These are phyloP conservation scores for Cytospora piceae DNA, from an alignment of 2,329 filamentous ascomycete genomes.

Conservation along the genomic window DNA sequence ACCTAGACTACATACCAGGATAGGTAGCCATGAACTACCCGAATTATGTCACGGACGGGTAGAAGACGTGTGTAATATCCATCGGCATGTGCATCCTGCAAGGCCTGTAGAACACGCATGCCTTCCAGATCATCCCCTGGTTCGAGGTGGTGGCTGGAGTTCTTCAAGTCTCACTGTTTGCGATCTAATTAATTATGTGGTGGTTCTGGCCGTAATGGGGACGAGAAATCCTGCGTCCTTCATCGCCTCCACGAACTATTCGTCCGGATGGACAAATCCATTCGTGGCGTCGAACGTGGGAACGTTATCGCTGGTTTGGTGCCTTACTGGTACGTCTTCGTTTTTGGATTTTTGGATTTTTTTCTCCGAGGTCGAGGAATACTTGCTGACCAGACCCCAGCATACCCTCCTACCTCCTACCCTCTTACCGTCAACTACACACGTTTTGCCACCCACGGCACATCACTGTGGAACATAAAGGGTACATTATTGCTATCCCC, in stretches of 20 bases:
- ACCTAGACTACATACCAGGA: no score
- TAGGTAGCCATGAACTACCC: conserved; percentile 23
- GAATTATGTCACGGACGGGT: conserved; percentile 32
- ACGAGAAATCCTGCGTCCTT: conserved; percentile 5
- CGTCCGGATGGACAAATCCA: conserved; percentile 31
- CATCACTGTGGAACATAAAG: no score
- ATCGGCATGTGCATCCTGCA: conserved; percentile 41
- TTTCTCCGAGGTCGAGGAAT: no score
- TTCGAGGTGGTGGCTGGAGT: conserved; percentile 43
- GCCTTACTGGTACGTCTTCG: no score
- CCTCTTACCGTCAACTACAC: no score
- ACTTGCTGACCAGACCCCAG: no score
- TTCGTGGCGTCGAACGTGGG: conserved; percentile 41
- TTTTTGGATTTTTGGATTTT: no score
- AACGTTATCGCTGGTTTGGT: conserved; percentile 33
- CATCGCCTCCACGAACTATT: conserved; percentile 19
- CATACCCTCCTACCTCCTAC: no score
- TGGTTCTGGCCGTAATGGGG: conserved; percentile 24
- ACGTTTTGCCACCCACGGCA: no score
- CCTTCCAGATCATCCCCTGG: conserved; percentile 44
- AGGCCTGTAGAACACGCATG: conserved; percentile 37
- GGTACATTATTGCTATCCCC: no score
- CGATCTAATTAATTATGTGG: conserved; percentile 27
- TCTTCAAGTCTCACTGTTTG: conserved; percentile 31
- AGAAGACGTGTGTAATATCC: conserved; percentile 46